Conservation (phyloP, 2,329 filamentous ascomycete genomes). For the Talaromyces sp. region DNA sequence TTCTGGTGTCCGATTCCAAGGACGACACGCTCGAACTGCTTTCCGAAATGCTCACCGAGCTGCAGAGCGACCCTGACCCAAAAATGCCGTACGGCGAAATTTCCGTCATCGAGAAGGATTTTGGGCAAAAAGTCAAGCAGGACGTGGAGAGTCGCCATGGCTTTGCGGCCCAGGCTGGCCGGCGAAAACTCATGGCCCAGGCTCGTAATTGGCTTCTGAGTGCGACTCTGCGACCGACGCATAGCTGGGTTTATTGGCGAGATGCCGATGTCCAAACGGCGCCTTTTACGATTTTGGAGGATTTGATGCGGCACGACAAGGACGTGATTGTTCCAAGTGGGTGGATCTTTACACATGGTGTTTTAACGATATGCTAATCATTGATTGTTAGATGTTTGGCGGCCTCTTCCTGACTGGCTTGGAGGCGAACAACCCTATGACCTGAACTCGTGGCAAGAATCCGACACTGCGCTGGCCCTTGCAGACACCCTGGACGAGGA, state of each 20-base stretch:
- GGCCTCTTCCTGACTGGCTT: constrained; percentile 96
- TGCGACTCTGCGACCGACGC: constrained; percentile 84
- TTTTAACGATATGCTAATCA: background rate
- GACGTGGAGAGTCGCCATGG: constrained; percentile 97
- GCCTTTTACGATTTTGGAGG: constrained; percentile 91
- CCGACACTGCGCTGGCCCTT: constrained; percentile 86
- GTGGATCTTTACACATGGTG: constrained; percentile 27
- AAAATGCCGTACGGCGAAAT: constrained; percentile 89
- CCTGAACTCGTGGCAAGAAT: constrained; percentile 98
- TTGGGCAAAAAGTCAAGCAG: constrained; percentile 95
- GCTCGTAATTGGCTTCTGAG: constrained; percentile 95
- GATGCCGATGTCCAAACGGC: constrained; percentile 98
- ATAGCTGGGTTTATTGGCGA: constrained; percentile 99
- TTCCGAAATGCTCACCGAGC: constrained; percentile 64
- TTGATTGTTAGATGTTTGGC: constrained; percentile 74
- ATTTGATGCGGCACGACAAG: constrained; percentile 98
- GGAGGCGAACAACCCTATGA: constrained; percentile 98
- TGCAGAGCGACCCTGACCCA: constrained; percentile 74
- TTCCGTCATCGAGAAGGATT: constrained; percentile 97
- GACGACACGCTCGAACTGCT: constrained; percentile 78
- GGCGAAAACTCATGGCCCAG: constrained; percentile 96
- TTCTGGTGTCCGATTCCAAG: constrained; percentile 95
- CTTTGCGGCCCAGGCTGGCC: constrained; percentile 88
- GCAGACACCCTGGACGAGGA: constrained; percentile 96
- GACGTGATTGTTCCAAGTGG: constrained; percentile 97